phyloP scores from a whole-genome alignment of 2,329 filamentous ascomycete genomes.

The Aspergillus pseudoglaucus region DNA sequence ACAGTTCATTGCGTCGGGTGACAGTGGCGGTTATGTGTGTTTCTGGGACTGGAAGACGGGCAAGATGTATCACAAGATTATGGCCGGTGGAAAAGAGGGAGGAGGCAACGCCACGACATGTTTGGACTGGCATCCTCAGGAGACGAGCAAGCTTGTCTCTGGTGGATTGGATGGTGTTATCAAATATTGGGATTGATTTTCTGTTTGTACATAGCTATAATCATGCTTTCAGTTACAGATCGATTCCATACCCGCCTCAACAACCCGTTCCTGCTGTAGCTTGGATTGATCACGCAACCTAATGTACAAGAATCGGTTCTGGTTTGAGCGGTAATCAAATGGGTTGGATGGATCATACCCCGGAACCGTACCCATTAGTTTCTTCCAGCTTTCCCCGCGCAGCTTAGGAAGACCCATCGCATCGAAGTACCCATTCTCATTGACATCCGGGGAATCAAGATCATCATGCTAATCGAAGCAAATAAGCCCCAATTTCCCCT shows the following conservation, averaged over 20 bases:
- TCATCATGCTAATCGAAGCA: slow-evolving; percentile 44
- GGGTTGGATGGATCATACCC: slow-evolving; percentile 12
- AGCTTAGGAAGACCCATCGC: slow-evolving; percentile 34
- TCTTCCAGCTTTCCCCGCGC: slow-evolving; percentile 27
- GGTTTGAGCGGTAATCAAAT: slow-evolving; percentile 4
- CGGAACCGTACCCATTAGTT: slow-evolving; percentile 25
- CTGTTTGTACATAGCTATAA: not conserved
- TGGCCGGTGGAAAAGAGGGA: slow-evolving; percentile 61
- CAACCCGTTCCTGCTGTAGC: slow-evolving; percentile 24
- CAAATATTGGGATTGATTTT: slow-evolving; percentile 76
- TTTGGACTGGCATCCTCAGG: slow-evolving; percentile 93
- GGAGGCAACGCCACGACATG: slow-evolving; percentile 64
- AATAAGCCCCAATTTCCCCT: slow-evolving; percentile 23
- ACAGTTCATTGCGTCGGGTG: slow-evolving; percentile 80
- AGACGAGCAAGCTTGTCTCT: slow-evolving; percentile 87
- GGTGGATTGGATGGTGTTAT: slow-evolving; percentile 85
- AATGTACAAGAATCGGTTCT: slow-evolving; percentile 17
- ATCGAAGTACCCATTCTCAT: slow-evolving; percentile 34
- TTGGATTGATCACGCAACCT: slow-evolving; percentile 22
- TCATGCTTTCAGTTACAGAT: slow-evolving; percentile 25
- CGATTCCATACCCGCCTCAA: slow-evolving; percentile 22
- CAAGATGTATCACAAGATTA: slow-evolving; percentile 97
- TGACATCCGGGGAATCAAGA: slow-evolving; percentile 30
- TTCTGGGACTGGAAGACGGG: slow-evolving; percentile 99
- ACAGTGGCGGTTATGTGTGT: slow-evolving; percentile 81